Conservation (phyloP, 371 early-diverging fungal species). For the Nematocida minor region DNA sequence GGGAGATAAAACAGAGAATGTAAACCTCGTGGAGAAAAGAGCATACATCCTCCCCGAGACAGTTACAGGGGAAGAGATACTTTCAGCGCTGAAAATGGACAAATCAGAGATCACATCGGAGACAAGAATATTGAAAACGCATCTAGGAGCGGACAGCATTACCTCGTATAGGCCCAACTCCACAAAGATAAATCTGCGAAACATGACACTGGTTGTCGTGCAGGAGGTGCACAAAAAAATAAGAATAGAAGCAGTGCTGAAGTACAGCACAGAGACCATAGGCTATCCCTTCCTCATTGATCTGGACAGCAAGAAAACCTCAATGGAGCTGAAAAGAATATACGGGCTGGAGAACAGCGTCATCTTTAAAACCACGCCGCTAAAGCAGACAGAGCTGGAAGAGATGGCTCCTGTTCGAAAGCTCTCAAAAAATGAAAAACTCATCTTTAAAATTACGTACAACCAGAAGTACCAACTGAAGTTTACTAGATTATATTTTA, state of each 20-base stretch:
- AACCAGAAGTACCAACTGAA: neutral
- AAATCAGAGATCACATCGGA: neutral
- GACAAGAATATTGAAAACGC: slow-evolving; percentile 2
- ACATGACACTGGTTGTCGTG: slow-evolving; percentile 3
- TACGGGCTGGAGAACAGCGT: slow-evolving; percentile 30
- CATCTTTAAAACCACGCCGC: neutral
- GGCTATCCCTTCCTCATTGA: slow-evolving; percentile 46
- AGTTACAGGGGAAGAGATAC: neutral
- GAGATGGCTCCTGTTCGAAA: slow-evolving; percentile 13
- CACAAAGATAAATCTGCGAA: neutral
- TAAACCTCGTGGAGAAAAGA: neutral
- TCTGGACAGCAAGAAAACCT: slow-evolving; percentile 6
- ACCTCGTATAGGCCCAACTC: neutral
- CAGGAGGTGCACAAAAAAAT: slow-evolving; percentile 28
- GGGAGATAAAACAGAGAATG: slow-evolving; percentile 25
- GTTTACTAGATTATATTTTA: slow-evolving; percentile 8
- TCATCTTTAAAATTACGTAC: slow-evolving; percentile 24
- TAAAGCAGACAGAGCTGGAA: slow-evolving; percentile 18
- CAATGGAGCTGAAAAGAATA: slow-evolving; percentile 28
- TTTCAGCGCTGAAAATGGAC: neutral
- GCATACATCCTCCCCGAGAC: slow-evolving; percentile 5
- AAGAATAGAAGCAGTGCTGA: slow-evolving; percentile 19
- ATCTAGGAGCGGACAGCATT: neutral
- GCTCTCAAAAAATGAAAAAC: neutral
- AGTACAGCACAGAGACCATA: slow-evolving; percentile 9